These are phyloP conservation scores for Peniophora sp. DNA, from an alignment of 1,284 basidiomycete species.

Conservation along the genomic window DNA sequence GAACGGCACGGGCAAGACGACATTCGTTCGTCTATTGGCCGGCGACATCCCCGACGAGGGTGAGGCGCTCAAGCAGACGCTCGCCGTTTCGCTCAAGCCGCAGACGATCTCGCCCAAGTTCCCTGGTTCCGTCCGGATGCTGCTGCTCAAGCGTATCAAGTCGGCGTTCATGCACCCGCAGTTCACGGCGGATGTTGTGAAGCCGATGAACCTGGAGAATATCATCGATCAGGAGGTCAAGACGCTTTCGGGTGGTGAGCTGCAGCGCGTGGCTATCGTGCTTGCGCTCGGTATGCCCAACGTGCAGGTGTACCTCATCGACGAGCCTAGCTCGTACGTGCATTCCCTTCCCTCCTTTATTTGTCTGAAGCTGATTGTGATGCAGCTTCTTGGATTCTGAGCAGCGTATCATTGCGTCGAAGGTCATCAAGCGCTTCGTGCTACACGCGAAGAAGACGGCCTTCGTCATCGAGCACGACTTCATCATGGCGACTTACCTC, in stretches of 20 bases:
- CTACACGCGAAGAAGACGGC: constrained; percentile 94
- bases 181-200: constrained; percentile 94
- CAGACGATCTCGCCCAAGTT: constrained; percentile 96
- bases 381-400: constrained; percentile 90
- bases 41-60: constrained; percentile 78
- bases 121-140: constrained; percentile 87
- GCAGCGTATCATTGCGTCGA: constrained; percentile 94
- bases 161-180: constrained; percentile 93
- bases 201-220: constrained; percentile 89
- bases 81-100: constrained; percentile 88
- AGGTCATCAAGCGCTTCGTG: constrained; percentile 96
- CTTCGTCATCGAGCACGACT: constrained; percentile 97
- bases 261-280: constrained; percentile 93
- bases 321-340: constrained; percentile 68
- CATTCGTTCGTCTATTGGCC: constrained; percentile 87
- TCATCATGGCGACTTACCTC: constrained; percentile 95
- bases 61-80: constrained; percentile 70
- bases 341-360: background rate
- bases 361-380: constrained; percentile 4
- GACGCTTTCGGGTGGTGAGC: constrained; percentile 92
- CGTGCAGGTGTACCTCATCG: constrained; percentile 80
- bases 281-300: constrained; percentile 82
- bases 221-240: constrained; percentile 96
- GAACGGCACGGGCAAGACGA: constrained; percentile 97
- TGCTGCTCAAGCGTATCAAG: constrained; percentile 91